phyloP scores from a whole-genome alignment of 768 basidiomycete genomes.

The Ramaria rubella region DNA sequence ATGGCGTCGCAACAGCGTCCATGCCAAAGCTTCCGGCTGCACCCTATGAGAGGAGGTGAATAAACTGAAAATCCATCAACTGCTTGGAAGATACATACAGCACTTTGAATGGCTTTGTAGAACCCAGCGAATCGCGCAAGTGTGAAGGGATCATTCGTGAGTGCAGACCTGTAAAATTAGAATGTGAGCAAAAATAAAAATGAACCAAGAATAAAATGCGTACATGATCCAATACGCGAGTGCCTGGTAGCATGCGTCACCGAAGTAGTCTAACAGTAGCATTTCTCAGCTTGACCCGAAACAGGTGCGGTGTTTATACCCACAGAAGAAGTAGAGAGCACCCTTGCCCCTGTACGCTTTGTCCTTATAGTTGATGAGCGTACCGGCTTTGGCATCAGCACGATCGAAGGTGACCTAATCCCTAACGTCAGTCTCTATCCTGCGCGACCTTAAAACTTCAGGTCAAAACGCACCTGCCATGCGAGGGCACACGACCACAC shows the following conservation, averaged over 20 bases:
- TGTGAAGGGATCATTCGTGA: constrained; percentile 39
- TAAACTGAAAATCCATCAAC: neutral
- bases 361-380: constrained; percentile 26
- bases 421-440: neutral
- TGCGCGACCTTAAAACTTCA: neutral
- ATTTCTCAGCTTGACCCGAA: neutral
- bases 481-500: constrained; percentile 35
- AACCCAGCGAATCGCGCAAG: constrained; percentile 41
- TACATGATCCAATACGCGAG: constrained; percentile 15
- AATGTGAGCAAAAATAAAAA: neutral
- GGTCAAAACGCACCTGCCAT: constrained; percentile 30
- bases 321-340: constrained; percentile 36
- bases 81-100: neutral
- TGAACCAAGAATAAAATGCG: constrained; percentile 1
- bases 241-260: constrained; percentile 22
- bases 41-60: constrained; percentile 16
- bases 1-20: constrained; percentile 38
- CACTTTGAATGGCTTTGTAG: constrained; percentile 32
- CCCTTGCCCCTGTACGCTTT: constrained; percentile 28
- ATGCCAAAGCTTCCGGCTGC: constrained; percentile 37
- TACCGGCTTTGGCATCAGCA: constrained; percentile 11
- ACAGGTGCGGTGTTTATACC: constrained; percentile 9
- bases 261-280: constrained; percentile 30
- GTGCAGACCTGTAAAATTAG: constrained; percentile 26
- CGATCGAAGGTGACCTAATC: constrained; percentile 28